Conservation (phyloP, 2,329 filamentous ascomycete genomes). For the Pseudogymnoascus sp. region DNA sequence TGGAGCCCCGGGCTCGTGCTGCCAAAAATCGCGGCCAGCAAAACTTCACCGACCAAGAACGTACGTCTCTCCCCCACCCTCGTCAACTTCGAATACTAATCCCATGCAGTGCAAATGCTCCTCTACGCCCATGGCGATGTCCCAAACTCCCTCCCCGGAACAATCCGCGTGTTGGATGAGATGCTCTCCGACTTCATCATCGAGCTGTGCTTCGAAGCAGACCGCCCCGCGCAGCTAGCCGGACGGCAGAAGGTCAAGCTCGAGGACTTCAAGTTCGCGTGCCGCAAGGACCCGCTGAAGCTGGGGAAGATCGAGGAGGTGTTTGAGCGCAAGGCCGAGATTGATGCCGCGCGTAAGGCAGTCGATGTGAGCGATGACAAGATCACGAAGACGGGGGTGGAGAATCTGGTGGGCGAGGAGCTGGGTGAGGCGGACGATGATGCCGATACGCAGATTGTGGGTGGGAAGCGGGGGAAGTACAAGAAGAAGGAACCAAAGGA, state of each 20-base stretch:
- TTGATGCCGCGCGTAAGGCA: constrained; percentile 74
- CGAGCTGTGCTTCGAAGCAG: constrained; percentile 83
- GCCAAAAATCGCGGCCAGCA: constrained; percentile 76
- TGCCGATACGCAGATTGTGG: constrained; percentile 23
- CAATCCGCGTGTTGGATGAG: constrained; percentile 81
- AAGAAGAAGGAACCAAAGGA: constrained; percentile 6
- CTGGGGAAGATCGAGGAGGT: constrained; percentile 85
- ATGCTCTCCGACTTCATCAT: constrained; percentile 96
- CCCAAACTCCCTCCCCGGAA: constrained; percentile 68
- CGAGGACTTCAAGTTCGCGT: constrained; percentile 92
- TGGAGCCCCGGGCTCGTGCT: constrained; percentile 69
- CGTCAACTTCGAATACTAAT: constrained; percentile 14
- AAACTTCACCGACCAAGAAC: constrained; percentile 66
- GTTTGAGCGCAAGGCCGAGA: constrained; percentile 76
- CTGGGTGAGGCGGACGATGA: constrained; percentile 46
- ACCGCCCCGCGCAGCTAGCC: constrained; percentile 73
- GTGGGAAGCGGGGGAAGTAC: constrained; percentile 14
- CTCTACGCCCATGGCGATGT: constrained; percentile 77
- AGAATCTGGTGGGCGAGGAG: constrained; percentile 31
- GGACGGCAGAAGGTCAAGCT: constrained; percentile 95
- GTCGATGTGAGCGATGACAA: constrained; percentile 61
- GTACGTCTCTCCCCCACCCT: constrained; percentile 37
- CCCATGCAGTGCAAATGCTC: constrained; percentile 54
- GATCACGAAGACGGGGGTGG: constrained; percentile 44
- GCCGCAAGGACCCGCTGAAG: constrained; percentile 76